A percentile compares a stretch with the other conserved stretches of the same genome.
These are phyloP conservation scores for Penstemon eatonii DNA, from an alignment of 257 asterid species.

Conservation along the genomic window DNA sequence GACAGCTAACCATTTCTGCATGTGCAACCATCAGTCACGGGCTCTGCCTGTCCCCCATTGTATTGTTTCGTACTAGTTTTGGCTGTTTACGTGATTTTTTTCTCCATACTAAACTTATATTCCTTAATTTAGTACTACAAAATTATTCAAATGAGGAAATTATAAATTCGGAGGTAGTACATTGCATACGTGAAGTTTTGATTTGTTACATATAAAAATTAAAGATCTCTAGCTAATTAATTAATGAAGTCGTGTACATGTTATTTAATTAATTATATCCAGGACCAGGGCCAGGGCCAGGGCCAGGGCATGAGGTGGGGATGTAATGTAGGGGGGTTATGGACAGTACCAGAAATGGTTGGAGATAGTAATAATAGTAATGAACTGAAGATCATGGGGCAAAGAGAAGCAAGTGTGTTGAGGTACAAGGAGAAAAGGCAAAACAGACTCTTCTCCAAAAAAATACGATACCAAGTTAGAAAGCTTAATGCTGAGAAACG, in stretches of 20 bases:
- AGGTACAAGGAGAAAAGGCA: conserved; percentile 91
- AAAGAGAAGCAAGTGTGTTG: conserved; percentile 74
- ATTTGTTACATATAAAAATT: too few relatives aligned
- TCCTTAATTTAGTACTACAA: too few relatives aligned
- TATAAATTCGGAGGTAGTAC: too few relatives aligned
- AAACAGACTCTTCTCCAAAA: conserved; percentile 70
- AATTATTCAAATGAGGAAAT: too few relatives aligned
- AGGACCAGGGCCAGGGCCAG: conserved; percentile 3
- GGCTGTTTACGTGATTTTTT: background rate
- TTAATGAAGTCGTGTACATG: too few relatives aligned
- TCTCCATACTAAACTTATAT: too few relatives aligned
- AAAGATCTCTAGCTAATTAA: too few relatives aligned
- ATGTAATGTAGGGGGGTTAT: conserved; percentile 33
- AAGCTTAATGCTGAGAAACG: conserved; percentile 90
- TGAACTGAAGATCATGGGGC: conserved; percentile 36
- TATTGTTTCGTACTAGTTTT: background rate
- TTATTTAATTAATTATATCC: too few relatives aligned
- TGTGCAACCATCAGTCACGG: background rate
- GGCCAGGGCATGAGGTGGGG: conserved; percentile 41
- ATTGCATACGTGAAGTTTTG: too few relatives aligned
- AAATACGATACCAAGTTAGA: conserved; percentile 77
- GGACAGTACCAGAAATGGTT: conserved; percentile 68
- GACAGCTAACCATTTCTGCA: background rate
- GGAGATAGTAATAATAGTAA: conserved; percentile 21
- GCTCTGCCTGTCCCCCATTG: background rate